Base-by-base conservation (phyloP, 202 grass and related monocot genomes). In the Hordeum pubiflorum region DNA sequence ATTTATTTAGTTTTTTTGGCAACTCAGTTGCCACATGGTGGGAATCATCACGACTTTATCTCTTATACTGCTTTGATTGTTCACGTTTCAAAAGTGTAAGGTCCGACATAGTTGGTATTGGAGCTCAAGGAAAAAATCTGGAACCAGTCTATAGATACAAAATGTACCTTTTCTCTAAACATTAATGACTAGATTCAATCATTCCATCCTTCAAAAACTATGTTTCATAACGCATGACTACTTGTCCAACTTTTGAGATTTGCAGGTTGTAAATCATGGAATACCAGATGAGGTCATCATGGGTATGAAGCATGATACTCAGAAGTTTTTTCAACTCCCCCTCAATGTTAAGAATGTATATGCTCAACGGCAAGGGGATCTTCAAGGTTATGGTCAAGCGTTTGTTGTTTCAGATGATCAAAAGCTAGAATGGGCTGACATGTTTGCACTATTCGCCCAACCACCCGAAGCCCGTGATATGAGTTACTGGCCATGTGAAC, bases 181-280 rank as follows among this genome's bases (percentile, higher is more conserved):
- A 54, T 8, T 54, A 54, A 8, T 54, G 17, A 54, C 17, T 54
- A n/a, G 17, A n/a, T 7, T 54, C 17, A 54, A 8, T 54, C 3
- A 70, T 67, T 21, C 18, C 15, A 39, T 22, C 18, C n/a, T 20
- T 41, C 10, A 23, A 41, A 14, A 67, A 41, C 10, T 50, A 50
- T 50, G 46, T 50, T 54, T 54, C 17, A n/a, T 23, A 12, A 40
- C 22, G 63, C 65, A 69, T 20, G 10, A 41, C 37, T 12, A 7
- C 44, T 44, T 43, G 4, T 12, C 18, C 0, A 32, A 63, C 31
- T 29, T 9, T 50, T 50, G 7, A 12, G 60, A 36, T 33, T 29
- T 63, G 6, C 79, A 91, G 91, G 26, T 90, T 44, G 36, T 83
- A 20, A 88, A 90, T 78, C 85, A 93, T 74, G 91, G 82, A 17